Percentiles rank a stretch among this genome's conserved stretches.
These are phyloP conservation scores for Apiotrichum porosum DNA, from an alignment of 1,284 basidiomycete genomes.

Conservation along the genomic window DNA sequence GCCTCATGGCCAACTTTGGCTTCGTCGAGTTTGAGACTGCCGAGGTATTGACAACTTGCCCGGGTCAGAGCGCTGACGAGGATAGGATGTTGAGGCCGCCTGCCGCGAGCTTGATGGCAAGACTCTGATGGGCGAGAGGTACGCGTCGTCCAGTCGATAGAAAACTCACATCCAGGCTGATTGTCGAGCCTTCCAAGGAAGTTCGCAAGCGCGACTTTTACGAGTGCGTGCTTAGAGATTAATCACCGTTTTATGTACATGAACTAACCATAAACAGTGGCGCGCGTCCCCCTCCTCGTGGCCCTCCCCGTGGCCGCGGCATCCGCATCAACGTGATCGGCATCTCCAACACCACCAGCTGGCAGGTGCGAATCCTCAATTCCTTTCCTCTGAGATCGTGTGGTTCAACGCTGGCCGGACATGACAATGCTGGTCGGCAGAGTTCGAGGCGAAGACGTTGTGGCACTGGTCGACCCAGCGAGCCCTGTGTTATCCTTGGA, in stretches of 20 bases:
- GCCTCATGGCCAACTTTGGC: slow-evolving; percentile 91
- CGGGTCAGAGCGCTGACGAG: neutral
- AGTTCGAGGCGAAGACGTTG: no score
- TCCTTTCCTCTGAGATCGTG: slow-evolving; percentile 1
- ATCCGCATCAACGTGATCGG: slow-evolving; percentile 78
- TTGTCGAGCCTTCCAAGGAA: slow-evolving; percentile 87
- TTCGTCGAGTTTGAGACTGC: slow-evolving; percentile 88
- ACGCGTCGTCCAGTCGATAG: slow-evolving; percentile 28
- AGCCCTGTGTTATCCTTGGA: neutral
- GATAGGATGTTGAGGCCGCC: slow-evolving; percentile 85
- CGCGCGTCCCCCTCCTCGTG: slow-evolving; percentile 27
- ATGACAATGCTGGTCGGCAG: no score
- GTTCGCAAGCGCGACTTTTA: slow-evolving; percentile 71
- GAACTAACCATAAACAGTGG: slow-evolving; percentile 4
- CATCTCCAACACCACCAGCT: slow-evolving; percentile 85
- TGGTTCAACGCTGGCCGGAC: no score
- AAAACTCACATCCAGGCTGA: slow-evolving; percentile 57
- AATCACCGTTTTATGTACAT: no score
- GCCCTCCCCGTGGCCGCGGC: slow-evolving; percentile 52
- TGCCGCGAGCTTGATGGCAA: slow-evolving; percentile 79
- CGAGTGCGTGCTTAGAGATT: no score
- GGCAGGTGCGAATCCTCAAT: slow-evolving; percentile 69
- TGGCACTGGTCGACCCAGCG: neutral
- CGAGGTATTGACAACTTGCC: slow-evolving; percentile 52
- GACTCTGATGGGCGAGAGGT: slow-evolving; percentile 80